Evolutionary conservation across 441 rosid genomes (phyloP), one percentile per base, ranked within the genome.

Genomic region (Pelargonium citronellum): DNA sequence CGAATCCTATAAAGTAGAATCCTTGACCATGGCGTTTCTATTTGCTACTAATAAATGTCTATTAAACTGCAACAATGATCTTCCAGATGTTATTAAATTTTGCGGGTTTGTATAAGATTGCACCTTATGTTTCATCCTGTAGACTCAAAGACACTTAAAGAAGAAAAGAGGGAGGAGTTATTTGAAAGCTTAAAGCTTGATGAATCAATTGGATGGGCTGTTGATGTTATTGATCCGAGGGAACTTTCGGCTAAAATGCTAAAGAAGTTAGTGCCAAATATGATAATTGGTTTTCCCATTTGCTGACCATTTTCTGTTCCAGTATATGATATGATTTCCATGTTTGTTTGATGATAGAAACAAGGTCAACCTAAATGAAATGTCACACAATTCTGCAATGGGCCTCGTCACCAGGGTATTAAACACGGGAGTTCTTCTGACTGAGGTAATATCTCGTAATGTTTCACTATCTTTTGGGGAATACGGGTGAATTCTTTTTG

Each of bases 171-270:
- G 83, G 96, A 94, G 80, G 94, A 86, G 27, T 71, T 91, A 53
- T 94, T 86, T 69, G 98, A 88, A 80, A 80, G 53, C 47, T 75
- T 91, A 37, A 90, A 94, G 84, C 87, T 79, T 47, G 80, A 89
- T 62, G 85, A 86, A 7, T 91, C 90, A 34, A 73, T 94, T 81
- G 96, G 97, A 68, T 94, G 97, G 98, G 93, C 86, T 63, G 95
- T 91, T 72, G 98, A 94, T 83, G 85, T 94, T 75, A 91, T 91
- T 74, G 98, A 90, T 79, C 96, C 95, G 2, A 84, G 84, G 75
- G 96, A 88, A 80, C 96, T 94, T 73, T 94, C 98, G 13, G 84
- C 91, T 67, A 90, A 91, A 78, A 94, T 94, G 98, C 90, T 91
- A 0, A 85, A 80, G 72, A 90, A 80, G 97, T 91, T 27, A 69